phyloP scores from a whole-genome alignment of 2,329 filamentous ascomycete species.

The Diaporthe sp. region DNA sequence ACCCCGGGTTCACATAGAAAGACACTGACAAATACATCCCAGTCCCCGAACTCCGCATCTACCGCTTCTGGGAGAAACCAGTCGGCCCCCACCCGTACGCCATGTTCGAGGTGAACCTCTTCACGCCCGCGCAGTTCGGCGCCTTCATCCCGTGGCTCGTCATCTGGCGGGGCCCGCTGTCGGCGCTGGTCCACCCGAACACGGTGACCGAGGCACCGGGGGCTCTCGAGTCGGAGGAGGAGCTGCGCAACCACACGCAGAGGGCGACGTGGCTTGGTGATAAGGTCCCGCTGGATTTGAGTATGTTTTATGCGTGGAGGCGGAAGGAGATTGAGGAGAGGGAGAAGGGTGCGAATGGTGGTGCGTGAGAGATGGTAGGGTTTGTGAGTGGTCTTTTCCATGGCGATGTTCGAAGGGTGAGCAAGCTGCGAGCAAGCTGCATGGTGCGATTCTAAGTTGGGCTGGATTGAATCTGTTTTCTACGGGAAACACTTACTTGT shows the following conservation, averaged over 20 bases:
- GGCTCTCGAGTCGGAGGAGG: slow-evolving; percentile 46
- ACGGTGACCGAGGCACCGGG: slow-evolving; percentile 63
- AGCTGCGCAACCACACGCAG: slow-evolving; percentile 72
- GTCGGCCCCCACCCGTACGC: slow-evolving; percentile 85
- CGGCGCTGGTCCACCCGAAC: slow-evolving; percentile 86
- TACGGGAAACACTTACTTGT: not conserved
- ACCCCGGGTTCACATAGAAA: too few relatives aligned
- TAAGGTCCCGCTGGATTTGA: slow-evolving; percentile 70
- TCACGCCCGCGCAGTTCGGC: slow-evolving; percentile 88
- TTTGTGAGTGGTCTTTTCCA: not conserved
- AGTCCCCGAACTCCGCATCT: slow-evolving; percentile 90
- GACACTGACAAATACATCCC: not conserved
- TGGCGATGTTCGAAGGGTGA: too few relatives aligned
- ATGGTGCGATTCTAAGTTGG: not conserved
- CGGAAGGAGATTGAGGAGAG: slow-evolving; percentile 28
- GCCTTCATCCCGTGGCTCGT: slow-evolving; percentile 90
- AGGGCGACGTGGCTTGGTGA: slow-evolving; percentile 82
- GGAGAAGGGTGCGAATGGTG: not conserved
- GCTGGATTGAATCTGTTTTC: not conserved
- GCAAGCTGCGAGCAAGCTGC: not conserved
- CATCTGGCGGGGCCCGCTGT: slow-evolving; percentile 84
- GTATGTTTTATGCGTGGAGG: slow-evolving; percentile 51
- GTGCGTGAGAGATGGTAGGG: not conserved
- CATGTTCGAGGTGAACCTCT: slow-evolving; percentile 95
- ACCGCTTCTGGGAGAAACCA: slow-evolving; percentile 80